Base-by-base conservation (phyloP, 2,329 filamentous ascomycete species). In the Cytospora piceae region DNA sequence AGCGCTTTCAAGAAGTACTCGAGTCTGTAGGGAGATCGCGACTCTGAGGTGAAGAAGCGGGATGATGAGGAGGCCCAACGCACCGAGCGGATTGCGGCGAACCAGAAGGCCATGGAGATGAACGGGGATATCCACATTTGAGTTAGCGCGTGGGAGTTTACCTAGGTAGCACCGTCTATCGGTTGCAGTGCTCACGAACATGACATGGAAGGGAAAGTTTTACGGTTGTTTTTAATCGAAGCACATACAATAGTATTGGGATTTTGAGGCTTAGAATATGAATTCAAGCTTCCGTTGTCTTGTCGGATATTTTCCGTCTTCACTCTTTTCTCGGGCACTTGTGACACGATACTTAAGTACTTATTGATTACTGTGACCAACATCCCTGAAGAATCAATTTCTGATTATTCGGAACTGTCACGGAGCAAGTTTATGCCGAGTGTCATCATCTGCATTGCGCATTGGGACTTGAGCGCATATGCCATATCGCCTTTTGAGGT, bases 1-100 rank as follows among this genome's bases (percentile, higher is more conserved):
- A 90, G 90, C 67, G 92, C 92, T 12, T 99, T 97, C 83, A 97
- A 97, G 90, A 88, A 90, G 82, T 87, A 83, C 70, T 77, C 81
- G 29, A 81, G 81, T 72, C 76, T 82, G 68, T 87, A 79, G 56
- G 54, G 29, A 20, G 17, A 31, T 22, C 12, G 17, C 27, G 31
- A 27, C 29, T 24, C n/a, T 14, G 53, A 20, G 31, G 24, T 2
- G 20, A 37, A 12, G 53, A n/a, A 27, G 20, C 15, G 31, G 4
- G 34, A 22, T 12, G 17, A 27, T 22, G 53, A 31, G 39, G 32
- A 15, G 20, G 34, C 54, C 54, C 20, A 14, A n/a, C 39, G 29
- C 39, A 51, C 2, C 11, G 9, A 57, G 31, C 37, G 46, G 46
- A 49, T 14, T 49, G 46, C 12, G 46, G 46, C 46, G 6, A 24